Conservation (phyloP, 2,329 filamentous ascomycete genomes). For the Kalaharituber pfeilii region DNA sequence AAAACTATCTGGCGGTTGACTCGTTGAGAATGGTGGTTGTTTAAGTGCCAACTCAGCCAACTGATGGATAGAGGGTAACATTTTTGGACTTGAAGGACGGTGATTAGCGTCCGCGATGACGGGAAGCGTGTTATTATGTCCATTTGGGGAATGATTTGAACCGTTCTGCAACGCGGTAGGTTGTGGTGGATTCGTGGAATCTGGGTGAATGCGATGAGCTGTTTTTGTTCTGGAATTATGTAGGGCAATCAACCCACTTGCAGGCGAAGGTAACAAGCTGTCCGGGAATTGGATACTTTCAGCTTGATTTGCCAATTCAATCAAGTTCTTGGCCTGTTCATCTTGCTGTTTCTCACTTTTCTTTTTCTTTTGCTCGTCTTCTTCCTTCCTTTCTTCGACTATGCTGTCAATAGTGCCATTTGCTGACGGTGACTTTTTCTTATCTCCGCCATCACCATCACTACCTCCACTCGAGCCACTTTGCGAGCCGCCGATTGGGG, state of each 20-base stretch:
- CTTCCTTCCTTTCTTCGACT: neutral
- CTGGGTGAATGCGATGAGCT: neutral
- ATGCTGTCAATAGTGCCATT: neutral
- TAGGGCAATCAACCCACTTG: neutral
- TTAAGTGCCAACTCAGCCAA: slow-evolving; percentile 18
- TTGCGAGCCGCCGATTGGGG: neutral
- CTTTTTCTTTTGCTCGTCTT: slow-evolving; percentile 7
- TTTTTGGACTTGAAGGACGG: neutral
- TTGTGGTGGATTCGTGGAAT: neutral
- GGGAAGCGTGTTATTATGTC: neutral
- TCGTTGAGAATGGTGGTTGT: slow-evolving; percentile 11
- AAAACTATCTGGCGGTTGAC: slow-evolving; percentile 9
- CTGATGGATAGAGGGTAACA: slow-evolving; percentile 9
- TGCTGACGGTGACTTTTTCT: neutral
- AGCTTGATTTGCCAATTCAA: slow-evolving; percentile 7
- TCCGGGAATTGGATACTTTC: neutral
- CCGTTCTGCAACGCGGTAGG: neutral
- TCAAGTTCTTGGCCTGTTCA: slow-evolving; percentile 1
- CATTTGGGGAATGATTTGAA: neutral
- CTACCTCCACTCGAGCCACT: slow-evolving; percentile 8
- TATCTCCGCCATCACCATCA: neutral
- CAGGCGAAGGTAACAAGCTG: neutral
- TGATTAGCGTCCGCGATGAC: neutral
- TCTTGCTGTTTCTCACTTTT: slow-evolving; percentile 5
- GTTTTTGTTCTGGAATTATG: neutral